Evolutionary conservation across 306 rosid species (phyloP), one percentile per base, ranked within the genome.

Genomic region (Ziziphus jujuba): DNA sequence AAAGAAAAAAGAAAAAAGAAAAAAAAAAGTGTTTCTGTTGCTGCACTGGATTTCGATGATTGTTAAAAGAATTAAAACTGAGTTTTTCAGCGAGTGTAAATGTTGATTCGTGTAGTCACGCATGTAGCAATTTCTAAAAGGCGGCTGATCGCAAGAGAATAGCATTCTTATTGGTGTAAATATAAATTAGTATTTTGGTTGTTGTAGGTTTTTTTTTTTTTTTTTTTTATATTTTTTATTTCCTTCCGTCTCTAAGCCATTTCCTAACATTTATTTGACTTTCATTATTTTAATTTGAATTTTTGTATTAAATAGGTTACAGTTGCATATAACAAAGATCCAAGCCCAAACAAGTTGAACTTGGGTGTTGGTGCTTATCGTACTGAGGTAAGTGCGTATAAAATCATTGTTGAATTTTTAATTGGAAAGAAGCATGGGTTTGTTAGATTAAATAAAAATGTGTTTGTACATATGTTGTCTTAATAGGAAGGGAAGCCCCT

Each of bases 291-390:
- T 22, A 52, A 16, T 53, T 28, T 45, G 15, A 23, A 21, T 49
- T 16, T 70, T 67, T 56, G 45, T 28, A 28, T 5, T 56, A 23
- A 60, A 66, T 77, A 95, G 99, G 97, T 95, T 59, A 95, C 97
- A 57, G 80, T 90, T 16, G 99, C 99, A 23, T 91, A 83, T 65
- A 88, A 90, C 92, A 90, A 95, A 71, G 99, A 95, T 62, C 95
- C 83, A 24, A 90, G 97, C 75, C 95, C 99, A 2, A 35, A 75
- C 61, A 95, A 90, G 90, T 75, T 95, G 81, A 95, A 95, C 67
- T 85, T 90, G 79, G 99, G 99, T 0, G 99, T 95, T 57, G 99
- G 99, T 49, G 99, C 99, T 72, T 95, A 95, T 72, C 84, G 99
- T 78, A 95, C 99, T 1, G 99, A 95, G 95, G 99, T 93, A 52